phyloP scores from a whole-genome alignment of 257 asterid species.

The Solanum virginianum region DNA sequence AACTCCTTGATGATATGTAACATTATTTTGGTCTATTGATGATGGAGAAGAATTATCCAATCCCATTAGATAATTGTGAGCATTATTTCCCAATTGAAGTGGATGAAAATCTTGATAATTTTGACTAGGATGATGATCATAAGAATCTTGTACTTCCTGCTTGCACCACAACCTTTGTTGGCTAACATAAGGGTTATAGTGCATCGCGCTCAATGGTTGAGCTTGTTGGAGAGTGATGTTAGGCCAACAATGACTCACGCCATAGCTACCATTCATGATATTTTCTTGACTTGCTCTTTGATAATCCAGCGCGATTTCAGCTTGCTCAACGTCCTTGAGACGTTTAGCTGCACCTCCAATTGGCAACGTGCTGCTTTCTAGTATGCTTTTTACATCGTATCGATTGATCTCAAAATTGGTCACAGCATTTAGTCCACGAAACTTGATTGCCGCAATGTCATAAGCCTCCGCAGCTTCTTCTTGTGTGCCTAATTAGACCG shows the following conservation, averaged over 20 bases:
- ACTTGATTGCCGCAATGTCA: conserved; percentile 86
- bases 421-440: conserved; percentile 69
- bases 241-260: conserved; percentile 30
- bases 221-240: conserved; percentile 50
- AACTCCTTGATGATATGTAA: conserved; percentile 3
- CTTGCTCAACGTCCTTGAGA: conserved; percentile 52
- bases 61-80: conserved; percentile 36
- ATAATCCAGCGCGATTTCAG: conserved; percentile 35
- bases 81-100: conserved; percentile 26
- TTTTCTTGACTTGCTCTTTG: conserved; percentile 21
- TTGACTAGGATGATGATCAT: conserved; percentile 8
- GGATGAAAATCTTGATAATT: conserved; percentile 25
- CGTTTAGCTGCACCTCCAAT: conserved; percentile 78
- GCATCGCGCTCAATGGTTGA: conserved; percentile 19
- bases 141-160: conserved; percentile 25
- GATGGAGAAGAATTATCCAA: conserved; percentile 21
- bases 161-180: conserved; percentile 61
- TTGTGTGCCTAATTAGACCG: conserved; percentile 62
- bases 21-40: conserved; percentile 16
- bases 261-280: conserved; percentile 19
- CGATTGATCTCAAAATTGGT: conserved; percentile 76
- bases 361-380: conserved; percentile 61
- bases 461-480: conserved; percentile 97
- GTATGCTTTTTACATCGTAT: conserved; percentile 74
- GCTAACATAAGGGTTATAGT: conserved; percentile 23